A percentile compares a stretch with the other conserved stretches of the same genome.
Conservation (phyloP, 192 early-diverging fungal genomes). For the Haplosporangium gracile region DNA sequence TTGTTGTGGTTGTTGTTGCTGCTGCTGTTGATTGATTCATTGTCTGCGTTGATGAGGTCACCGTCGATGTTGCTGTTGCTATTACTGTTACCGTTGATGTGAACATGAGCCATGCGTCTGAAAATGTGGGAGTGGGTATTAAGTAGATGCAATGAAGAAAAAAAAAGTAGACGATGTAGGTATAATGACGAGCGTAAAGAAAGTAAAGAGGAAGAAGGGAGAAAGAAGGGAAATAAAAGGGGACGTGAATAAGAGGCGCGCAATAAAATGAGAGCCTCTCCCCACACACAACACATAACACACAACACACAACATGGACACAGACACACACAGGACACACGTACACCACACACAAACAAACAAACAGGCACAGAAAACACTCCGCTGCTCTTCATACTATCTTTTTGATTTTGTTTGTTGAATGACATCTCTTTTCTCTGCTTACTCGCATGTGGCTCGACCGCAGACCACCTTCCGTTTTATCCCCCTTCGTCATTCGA, state of each 20-base stretch:
- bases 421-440: not conserved
- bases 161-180: not conserved
- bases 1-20: not conserved
- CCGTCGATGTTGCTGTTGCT: not conserved
- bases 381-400: too few species aligned
- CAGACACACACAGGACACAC: not conserved
- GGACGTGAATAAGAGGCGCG: not conserved
- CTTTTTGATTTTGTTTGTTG: not conserved
- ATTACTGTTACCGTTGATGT: not conserved
- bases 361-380: not conserved
- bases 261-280: not conserved
- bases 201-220: not conserved
- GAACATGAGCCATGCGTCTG: constrained; percentile 24
- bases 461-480: not conserved
- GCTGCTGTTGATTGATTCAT: not conserved
- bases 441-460: not conserved
- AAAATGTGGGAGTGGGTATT: not conserved
- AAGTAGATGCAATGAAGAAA: not conserved
- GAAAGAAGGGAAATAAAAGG: not conserved
- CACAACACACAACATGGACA: not conserved
- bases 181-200: not conserved
- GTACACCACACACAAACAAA: not conserved
- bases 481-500: not conserved
- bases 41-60: not conserved
- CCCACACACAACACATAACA: not conserved